Base-by-base conservation (phyloP, 495 filamentous ascomycete species). In the Melanomma pulvis-pyrius region DNA sequence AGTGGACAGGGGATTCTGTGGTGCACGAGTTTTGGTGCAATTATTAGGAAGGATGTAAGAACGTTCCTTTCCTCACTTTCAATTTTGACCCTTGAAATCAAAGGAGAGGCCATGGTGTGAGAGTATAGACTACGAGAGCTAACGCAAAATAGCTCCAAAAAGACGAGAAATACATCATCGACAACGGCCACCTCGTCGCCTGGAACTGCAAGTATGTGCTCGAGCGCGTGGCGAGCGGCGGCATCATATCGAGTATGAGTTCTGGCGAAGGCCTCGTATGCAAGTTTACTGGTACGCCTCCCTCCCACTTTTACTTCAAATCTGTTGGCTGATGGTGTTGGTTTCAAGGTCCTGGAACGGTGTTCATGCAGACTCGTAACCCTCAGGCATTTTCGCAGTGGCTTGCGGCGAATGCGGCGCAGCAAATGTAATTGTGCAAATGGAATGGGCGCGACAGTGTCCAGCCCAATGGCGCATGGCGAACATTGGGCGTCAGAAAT, bases 171-270 rank as follows among this genome's bases (percentile, higher is more conserved):
- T 98, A 96, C 75, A 90, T 92, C 61, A 87, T 98, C 55, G 93
- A 98, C 71, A 98, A 98, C 71, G 93, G 93, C 11, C 92, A 98
- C 67, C 80, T 98, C 6, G 93, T 98, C 0, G 96, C 94, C 4
- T 98, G 94, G 94, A 97, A 97, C 72, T 93, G 91, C 75, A 90
- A 96, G 66, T 98, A 98, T 72, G 80, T 88, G 12, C 85, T 98
- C 49, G 91, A 96, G 77, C 88, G 96, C 9, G 90, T 92, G 12
- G 86, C 94, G 0, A 92, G 88, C 21, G 94, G 94, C 13, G 96
- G 94, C 25, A 86, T 98, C 48, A 88, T 98, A 6, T 92, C 90
- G 25, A 84, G 86, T 25, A 77, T 96, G 22, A 86, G 86, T 32
- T 87, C 90, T 1, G 88, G 85, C 2, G 94, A 98, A 79, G 94